A percentile compares a stretch with the other conserved stretches of the same genome.
Evolutionary conservation across 2,329 filamentous ascomycete species (phyloP).

Genomic region (Pestalotiopsis sp.): DNA sequence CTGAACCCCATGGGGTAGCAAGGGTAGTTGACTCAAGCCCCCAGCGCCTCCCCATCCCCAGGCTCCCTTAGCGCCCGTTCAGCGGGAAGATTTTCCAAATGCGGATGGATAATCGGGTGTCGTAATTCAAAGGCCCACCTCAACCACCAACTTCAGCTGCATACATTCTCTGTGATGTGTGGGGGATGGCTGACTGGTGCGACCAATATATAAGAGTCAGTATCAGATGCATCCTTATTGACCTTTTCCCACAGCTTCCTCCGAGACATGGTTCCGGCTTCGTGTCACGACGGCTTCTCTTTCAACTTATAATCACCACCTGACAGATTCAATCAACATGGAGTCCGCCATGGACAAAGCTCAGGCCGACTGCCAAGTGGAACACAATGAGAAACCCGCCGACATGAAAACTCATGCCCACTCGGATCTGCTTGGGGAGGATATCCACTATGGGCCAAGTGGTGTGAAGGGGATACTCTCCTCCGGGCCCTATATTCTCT

Average conservation of each 20-base stretch:
- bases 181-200: not conserved
- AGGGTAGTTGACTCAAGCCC: too few relatives aligned
- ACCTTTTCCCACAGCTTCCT: not conserved
- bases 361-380: not conserved
- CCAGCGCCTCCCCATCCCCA: too few relatives aligned
- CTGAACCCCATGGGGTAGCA: too few relatives aligned
- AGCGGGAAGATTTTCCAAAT: not conserved
- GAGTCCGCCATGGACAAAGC: not conserved
- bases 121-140: not conserved
- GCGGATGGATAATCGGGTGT: not conserved
- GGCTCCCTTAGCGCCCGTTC: not conserved
- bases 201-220: not conserved
- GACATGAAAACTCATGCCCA: not conserved
- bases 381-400: not conserved
- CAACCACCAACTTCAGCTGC: too few relatives aligned
- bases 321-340: not conserved
- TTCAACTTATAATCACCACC: not conserved
- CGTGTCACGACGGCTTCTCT: not conserved
- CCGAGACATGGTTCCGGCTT: not conserved
- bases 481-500: constrained; percentile 37
- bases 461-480: not conserved
- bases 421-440: not conserved
- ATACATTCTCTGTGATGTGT: not conserved
- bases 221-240: not conserved
- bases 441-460: not conserved